Conservation (phyloP, 169 alveolate genomes). For the Plasmodium fragile region DNA sequence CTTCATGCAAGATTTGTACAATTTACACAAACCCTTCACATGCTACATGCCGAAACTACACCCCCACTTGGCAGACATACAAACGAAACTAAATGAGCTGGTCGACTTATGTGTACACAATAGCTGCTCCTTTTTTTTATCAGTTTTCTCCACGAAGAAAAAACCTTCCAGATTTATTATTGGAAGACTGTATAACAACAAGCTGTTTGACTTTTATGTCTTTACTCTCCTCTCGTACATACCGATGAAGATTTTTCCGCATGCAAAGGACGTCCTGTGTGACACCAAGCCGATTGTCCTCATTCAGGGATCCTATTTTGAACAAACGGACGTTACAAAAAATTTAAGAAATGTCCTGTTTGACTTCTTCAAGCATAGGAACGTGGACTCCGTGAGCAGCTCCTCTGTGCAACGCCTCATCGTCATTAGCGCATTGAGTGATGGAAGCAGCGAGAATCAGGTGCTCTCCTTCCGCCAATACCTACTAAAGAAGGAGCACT, state of each 20-base stretch:
- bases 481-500: constrained; percentile 13
- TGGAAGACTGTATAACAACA: constrained; percentile 38
- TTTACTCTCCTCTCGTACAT: constrained; percentile 25
- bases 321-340: constrained; percentile 16
- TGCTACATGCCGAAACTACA: constrained; percentile 65
- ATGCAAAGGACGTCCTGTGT: constrained; percentile 16
- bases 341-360: constrained; percentile 28
- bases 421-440: constrained; percentile 23
- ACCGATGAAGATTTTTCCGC: constrained; percentile 20
- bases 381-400: constrained; percentile 12
- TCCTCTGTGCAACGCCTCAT: constrained; percentile 24
- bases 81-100: constrained; percentile 2
- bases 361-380: constrained; percentile 50
- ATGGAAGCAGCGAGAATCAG: background rate
- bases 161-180: constrained; percentile 54
- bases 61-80: constrained; percentile 1
- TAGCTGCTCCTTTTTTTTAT: constrained; percentile 39
- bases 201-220: constrained; percentile 24
- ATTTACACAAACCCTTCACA: constrained; percentile 32
- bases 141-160: constrained; percentile 42
- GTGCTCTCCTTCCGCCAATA: constrained; percentile 44
- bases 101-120: constrained; percentile 62
- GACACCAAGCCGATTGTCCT: constrained; percentile 42
- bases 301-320: constrained; percentile 47
- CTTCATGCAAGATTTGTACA: constrained; percentile 50